Conservation (phyloP, 2,329 filamentous ascomycete genomes). For the Coccinonectria pachysandricola region DNA sequence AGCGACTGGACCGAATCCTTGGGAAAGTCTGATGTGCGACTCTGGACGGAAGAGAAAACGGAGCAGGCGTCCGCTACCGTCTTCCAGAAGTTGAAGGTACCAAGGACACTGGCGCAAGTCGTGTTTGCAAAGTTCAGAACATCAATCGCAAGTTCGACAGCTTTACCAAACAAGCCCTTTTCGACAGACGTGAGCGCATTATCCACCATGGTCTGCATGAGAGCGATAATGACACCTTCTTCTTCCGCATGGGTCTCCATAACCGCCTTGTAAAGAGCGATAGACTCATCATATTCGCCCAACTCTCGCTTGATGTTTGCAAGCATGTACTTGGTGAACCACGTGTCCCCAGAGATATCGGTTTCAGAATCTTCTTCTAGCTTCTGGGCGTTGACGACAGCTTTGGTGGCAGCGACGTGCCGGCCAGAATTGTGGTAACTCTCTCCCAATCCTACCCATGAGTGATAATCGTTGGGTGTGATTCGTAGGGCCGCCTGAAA, state of each 20-base stretch:
- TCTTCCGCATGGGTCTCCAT: slow-evolving; percentile 59
- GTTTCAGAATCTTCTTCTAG: slow-evolving; percentile 52
- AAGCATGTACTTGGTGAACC: slow-evolving; percentile 96
- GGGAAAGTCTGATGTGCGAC: slow-evolving; percentile 54
- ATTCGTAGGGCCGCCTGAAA: slow-evolving; percentile 85
- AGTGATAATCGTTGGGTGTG: slow-evolving; percentile 80
- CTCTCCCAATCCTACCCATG: slow-evolving; percentile 93
- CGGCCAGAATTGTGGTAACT: slow-evolving; percentile 91
- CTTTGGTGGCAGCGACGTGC: slow-evolving; percentile 87
- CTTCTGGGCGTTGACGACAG: slow-evolving; percentile 74
- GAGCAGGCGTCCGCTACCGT: slow-evolving; percentile 80
- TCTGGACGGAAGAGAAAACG: slow-evolving; percentile 70
- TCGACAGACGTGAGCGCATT: slow-evolving; percentile 68
- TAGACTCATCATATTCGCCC: slow-evolving; percentile 78
- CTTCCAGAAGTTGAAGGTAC: slow-evolving; percentile 94
- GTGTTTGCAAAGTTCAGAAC: slow-evolving; percentile 57
- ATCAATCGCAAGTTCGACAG: slow-evolving; percentile 57
- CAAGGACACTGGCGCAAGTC: slow-evolving; percentile 49
- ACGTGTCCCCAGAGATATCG: slow-evolving; percentile 55
- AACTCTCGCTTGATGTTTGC: slow-evolving; percentile 90
- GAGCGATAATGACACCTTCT: slow-evolving; percentile 75
- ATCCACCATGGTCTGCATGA: slow-evolving; percentile 82
- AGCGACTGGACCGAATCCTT: slow-evolving; percentile 45
- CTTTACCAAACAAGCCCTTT: slow-evolving; percentile 77
- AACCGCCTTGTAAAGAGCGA: slow-evolving; percentile 65